These are phyloP conservation scores for Moesziomyces parantarcticus DNA, from an alignment of 1,284 basidiomycete species.

Conservation along the genomic window DNA sequence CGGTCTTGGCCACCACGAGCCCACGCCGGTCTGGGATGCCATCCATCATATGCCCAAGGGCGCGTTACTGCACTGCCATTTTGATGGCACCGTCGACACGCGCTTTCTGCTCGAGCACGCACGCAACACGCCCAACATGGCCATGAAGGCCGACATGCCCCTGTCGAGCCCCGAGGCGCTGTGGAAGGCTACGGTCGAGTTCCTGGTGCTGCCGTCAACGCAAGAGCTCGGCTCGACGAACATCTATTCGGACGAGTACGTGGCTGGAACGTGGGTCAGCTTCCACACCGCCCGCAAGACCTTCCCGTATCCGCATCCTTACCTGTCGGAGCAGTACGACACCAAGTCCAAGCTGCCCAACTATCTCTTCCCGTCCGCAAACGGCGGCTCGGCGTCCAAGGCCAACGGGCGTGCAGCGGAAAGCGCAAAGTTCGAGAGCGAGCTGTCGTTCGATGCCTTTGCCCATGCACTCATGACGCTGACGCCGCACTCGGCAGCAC, in stretches of 20 bases:
- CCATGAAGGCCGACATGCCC: constrained; percentile 39
- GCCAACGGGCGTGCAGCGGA: neutral
- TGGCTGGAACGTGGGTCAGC: constrained; percentile 46
- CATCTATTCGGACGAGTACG: constrained; percentile 41
- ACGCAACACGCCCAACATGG: constrained; percentile 27
- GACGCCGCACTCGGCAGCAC: constrained; percentile 31
- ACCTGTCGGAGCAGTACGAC: constrained; percentile 9
- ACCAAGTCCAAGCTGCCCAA: constrained; percentile 12
- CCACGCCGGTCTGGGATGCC: constrained; percentile 31
- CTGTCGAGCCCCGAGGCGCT: constrained; percentile 27
- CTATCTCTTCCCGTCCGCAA: constrained; percentile 9
- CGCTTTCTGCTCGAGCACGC: constrained; percentile 44
- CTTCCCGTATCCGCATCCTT: constrained; percentile 47
- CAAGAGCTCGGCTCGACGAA: constrained; percentile 14
- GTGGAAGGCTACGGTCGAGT: constrained; percentile 41
- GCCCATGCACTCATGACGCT: constrained; percentile 56
- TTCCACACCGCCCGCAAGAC: constrained; percentile 23
- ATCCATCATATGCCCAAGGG: constrained; percentile 54
- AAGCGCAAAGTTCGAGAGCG: neutral
- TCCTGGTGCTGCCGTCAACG: constrained; percentile 28
- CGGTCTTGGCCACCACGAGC: constrained; percentile 18
- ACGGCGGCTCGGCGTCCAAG: neutral
- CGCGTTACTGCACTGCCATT: constrained; percentile 55
- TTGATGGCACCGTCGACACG: constrained; percentile 58
- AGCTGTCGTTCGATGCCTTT: constrained; percentile 45